Base-by-base conservation (phyloP, 1,284 basidiomycete species). In the Heterobasidion parviporum region DNA sequence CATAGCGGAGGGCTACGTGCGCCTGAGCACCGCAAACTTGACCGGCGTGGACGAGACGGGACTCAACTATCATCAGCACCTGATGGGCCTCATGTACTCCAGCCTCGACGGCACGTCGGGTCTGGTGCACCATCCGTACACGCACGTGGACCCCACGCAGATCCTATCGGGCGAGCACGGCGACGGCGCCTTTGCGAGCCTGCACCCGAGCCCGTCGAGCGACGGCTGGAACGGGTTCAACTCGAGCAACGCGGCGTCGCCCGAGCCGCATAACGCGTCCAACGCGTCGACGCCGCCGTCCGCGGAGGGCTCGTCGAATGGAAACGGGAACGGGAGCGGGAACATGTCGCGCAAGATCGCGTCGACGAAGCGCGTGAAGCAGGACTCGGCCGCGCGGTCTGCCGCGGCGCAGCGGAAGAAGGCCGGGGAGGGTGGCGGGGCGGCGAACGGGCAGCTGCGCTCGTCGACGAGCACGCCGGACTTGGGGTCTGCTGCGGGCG, bases 111-210 rank as follows among this genome's bases (percentile, higher is more conserved):
- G 20, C 14, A 26, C 49, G n/a, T 34, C 49, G 32, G 14, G n/a
- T 48, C 50, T 57, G 45, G 51, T 46, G 41, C 60, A 61, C 51
- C 77, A 77, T 52, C 82, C 82, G 4, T 92, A 83, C 72, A 93
- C 91, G 35, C 88, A 92, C 68, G 88, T 95, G 59, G 90, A 95
- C 72, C 92, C 93, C 2, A 86, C 84, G 18, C 90, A 94, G 69
- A 88, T 94, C 51, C 73, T 93, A 54, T 78, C 83, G 8, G 72
- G 72, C 50, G 76, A 77, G 50, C 62, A 69, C 15, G 43, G 26
- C 47, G 76, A 75, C 33, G 70, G 71, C 54, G 68, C 73, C 10
- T 77, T 74, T 61, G 70, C 34, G 32, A 75, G 73, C 55, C 82
- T 83, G 71, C 86, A 89, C 66, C 73, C 85, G 18, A 91, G 88